A percentile compares a stretch with the other conserved stretches of the same genome.
Conservation (phyloP, 1,139 yeast species). For the Fermentozyma sake region DNA sequence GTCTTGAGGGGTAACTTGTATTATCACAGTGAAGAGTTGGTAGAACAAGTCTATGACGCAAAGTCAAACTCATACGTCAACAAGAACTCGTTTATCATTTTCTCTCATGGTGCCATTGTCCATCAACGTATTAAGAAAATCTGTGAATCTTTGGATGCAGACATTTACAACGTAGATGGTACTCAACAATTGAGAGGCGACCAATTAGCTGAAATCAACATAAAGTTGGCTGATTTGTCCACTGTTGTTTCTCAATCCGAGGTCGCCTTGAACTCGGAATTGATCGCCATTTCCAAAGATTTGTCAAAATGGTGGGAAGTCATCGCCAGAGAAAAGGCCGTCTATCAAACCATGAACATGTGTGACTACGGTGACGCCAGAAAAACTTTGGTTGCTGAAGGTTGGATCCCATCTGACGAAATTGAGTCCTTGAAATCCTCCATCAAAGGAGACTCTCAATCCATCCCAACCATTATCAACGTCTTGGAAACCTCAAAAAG, state of each 20-base stretch:
- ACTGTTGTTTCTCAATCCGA: slow-evolving; percentile 53
- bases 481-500: slow-evolving; percentile 60
- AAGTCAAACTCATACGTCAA: slow-evolving; percentile 27
- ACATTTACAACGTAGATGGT: slow-evolving; percentile 35
- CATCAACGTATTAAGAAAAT: slow-evolving; percentile 39
- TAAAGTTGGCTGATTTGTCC: slow-evolving; percentile 52
- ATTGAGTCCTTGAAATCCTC: slow-evolving; percentile 32
- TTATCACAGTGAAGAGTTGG: slow-evolving; percentile 65
- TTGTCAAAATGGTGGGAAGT: slow-evolving; percentile 66
- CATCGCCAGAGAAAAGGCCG: slow-evolving; percentile 68
- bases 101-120: slow-evolving; percentile 41
- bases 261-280: slow-evolving; percentile 61
- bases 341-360: slow-evolving; percentile 59
- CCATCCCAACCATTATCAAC: slow-evolving; percentile 66
- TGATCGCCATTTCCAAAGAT: slow-evolving; percentile 69
- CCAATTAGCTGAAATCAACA: slow-evolving; percentile 54
- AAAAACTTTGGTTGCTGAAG: slow-evolving; percentile 66
- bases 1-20: slow-evolving; percentile 84
- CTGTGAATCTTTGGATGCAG: slow-evolving; percentile 45
- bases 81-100: slow-evolving; percentile 42
- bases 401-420: slow-evolving; percentile 74
- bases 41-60: slow-evolving; percentile 47
- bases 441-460: slow-evolving; percentile 21
- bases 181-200: slow-evolving; percentile 29
- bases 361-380: slow-evolving; percentile 66